A percentile compares a stretch with the other conserved stretches of the same genome.
Conservation (phyloP, 2,329 filamentous ascomycete genomes). For the Fonsecaea multimorphosa region DNA sequence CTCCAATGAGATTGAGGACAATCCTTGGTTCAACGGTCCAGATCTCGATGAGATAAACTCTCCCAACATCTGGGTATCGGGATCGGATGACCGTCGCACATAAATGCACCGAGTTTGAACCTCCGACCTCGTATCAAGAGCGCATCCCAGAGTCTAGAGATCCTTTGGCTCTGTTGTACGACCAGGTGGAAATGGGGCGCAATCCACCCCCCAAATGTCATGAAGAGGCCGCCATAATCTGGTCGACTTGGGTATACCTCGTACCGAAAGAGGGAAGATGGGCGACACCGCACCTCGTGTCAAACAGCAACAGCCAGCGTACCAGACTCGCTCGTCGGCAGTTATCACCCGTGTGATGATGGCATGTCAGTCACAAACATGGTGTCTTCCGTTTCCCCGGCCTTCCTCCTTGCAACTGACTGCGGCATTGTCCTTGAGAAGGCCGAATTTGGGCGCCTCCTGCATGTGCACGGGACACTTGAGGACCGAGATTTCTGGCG, state of each 20-base stretch:
- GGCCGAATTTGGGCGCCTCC: neutral
- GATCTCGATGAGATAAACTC: constrained; percentile 2
- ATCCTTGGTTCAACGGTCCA: neutral
- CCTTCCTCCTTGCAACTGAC: neutral
- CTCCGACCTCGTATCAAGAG: neutral
- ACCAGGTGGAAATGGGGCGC: neutral
- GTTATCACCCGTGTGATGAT: neutral
- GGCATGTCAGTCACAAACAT: neutral
- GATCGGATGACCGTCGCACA: neutral
- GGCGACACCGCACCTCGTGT: neutral
- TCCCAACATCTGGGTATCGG: neutral
- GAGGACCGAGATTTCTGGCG: neutral
- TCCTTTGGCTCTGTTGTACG: neutral
- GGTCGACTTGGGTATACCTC: neutral
- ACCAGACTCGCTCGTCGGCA: neutral
- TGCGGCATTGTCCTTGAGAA: neutral
- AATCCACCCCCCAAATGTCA: neutral
- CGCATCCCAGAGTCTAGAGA: neutral
- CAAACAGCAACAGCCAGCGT: neutral
- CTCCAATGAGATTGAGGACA: neutral
- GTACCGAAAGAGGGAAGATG: neutral
- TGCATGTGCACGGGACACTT: neutral
- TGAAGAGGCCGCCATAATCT: neutral
- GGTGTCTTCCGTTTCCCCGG: constrained; percentile 1
- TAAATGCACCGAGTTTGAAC: neutral